A percentile compares a stretch with the other conserved stretches of the same genome.
Conservation (phyloP, 1,139 yeast species). For the Yamadazyma sp. region DNA sequence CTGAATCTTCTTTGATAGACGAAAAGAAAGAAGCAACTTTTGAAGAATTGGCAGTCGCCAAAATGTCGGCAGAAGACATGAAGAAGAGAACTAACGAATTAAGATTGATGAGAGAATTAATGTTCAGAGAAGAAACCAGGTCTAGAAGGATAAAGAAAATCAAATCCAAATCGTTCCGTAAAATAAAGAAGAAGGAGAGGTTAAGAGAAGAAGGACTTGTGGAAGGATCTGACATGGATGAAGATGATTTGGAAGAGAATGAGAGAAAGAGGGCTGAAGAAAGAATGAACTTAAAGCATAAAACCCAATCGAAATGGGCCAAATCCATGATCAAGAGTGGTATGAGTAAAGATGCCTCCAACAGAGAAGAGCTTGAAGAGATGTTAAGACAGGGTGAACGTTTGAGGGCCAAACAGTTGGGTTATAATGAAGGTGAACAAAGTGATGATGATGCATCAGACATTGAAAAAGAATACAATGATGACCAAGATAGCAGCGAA, state of each 20-base stretch:
- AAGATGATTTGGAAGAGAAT: slow-evolving; percentile 59
- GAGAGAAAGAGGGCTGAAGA: slow-evolving; percentile 80
- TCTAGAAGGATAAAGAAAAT: slow-evolving; percentile 91
- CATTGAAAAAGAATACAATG: slow-evolving; percentile 46
- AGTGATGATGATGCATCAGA: slow-evolving; percentile 52
- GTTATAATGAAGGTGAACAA: slow-evolving; percentile 57
- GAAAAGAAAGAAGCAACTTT: slow-evolving; percentile 77
- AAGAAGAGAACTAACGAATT: slow-evolving; percentile 76
- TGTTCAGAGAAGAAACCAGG: slow-evolving; percentile 92
- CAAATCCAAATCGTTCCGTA: slow-evolving; percentile 86
- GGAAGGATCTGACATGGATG: slow-evolving; percentile 52
- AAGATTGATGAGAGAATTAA: slow-evolving; percentile 88
- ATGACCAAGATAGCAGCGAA: slow-evolving; percentile 32
- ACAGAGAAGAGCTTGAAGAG: slow-evolving; percentile 88
- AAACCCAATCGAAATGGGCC: slow-evolving; percentile 89
- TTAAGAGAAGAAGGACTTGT: slow-evolving; percentile 67
- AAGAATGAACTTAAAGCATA: slow-evolving; percentile 89
- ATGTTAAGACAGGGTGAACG: slow-evolving; percentile 88
- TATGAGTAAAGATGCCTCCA: slow-evolving; percentile 78
- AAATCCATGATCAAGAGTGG: slow-evolving; percentile 88
- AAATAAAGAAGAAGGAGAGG: slow-evolving; percentile 83
- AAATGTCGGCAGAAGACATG: slow-evolving; percentile 78
- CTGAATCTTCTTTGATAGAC: slow-evolving; percentile 66
- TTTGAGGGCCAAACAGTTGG: slow-evolving; percentile 72
- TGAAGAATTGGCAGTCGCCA: slow-evolving; percentile 84